phyloP scores from a whole-genome alignment of 495 filamentous ascomycete species.

The Penicillium goetzii region DNA sequence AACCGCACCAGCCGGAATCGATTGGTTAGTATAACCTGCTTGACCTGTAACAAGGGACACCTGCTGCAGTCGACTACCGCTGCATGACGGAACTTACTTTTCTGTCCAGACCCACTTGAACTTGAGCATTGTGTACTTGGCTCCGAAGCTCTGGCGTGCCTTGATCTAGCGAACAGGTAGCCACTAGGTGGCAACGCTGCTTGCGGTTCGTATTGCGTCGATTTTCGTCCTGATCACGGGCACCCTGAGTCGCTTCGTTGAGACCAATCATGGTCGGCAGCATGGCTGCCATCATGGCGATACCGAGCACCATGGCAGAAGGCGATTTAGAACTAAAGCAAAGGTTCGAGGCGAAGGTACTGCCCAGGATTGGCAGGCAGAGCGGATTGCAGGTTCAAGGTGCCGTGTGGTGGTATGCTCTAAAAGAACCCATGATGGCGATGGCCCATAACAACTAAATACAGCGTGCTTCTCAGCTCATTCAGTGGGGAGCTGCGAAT shows the following conservation, averaged over 20 bases:
- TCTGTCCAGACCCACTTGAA: slow-evolving; percentile 35
- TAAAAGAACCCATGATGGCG: no score
- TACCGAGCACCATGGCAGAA: slow-evolving; percentile 31
- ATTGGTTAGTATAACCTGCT: not conserved
- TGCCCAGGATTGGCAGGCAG: no score
- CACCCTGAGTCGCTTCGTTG: slow-evolving; percentile 32
- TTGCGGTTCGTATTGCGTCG: slow-evolving; percentile 29
- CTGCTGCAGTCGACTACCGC: not conserved
- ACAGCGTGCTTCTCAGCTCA: not conserved
- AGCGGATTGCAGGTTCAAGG: not conserved
- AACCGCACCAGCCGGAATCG: not conserved
- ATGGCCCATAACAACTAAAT: not conserved
- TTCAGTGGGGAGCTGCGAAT: not conserved
- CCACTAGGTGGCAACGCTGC: slow-evolving; percentile 28
- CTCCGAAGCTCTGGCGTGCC: slow-evolving; percentile 26
- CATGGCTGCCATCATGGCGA: slow-evolving; percentile 39
- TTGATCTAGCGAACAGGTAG: slow-evolving; percentile 25
- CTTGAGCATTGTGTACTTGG: slow-evolving; percentile 34
- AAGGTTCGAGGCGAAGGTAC: not conserved
- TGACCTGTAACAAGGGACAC: not conserved
- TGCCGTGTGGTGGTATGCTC: not conserved
- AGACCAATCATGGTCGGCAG: slow-evolving; percentile 37
- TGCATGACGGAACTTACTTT: slow-evolving; percentile 29
- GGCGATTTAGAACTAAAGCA: not conserved
- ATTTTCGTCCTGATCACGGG: slow-evolving; percentile 30